Conservation (phyloP, 2,329 filamentous ascomycete genomes). For the Paracoccidioides brasiliensis region DNA sequence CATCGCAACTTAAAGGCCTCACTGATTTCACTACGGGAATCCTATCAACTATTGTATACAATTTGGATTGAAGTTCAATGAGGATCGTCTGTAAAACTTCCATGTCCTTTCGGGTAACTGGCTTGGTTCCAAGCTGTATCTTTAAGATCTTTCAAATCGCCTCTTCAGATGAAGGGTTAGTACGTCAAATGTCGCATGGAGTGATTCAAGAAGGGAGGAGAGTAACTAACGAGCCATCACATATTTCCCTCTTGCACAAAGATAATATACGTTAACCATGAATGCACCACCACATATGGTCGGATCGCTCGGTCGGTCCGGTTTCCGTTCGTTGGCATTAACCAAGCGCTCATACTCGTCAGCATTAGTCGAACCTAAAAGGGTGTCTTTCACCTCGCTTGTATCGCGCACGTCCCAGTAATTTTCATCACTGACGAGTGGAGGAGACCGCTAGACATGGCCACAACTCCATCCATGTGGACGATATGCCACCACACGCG, state of each 20-base stretch:
- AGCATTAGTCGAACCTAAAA: conserved; percentile 27
- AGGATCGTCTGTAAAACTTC: conserved; percentile 31
- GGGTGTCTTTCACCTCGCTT: conserved; percentile 36
- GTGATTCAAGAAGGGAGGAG: not conserved
- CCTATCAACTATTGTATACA: conserved; percentile 31
- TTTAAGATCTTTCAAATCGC: conserved; percentile 32
- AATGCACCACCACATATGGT: conserved; percentile 28
- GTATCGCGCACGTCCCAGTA: conserved; percentile 37
- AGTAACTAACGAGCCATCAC: conserved; percentile 31
- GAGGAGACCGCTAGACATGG: conserved; percentile 37
- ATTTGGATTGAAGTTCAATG: conserved; percentile 27
- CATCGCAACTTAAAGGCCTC: not conserved
- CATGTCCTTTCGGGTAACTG: conserved; percentile 32
- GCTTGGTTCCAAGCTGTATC: conserved; percentile 34
- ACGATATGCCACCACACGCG: conserved; percentile 39
- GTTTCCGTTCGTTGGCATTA: conserved; percentile 19
- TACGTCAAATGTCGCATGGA: not conserved
- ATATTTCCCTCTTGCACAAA: conserved; percentile 33
- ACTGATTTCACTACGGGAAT: conserved; percentile 21
- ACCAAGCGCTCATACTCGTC: conserved; percentile 26
- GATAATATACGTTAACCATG: conserved; percentile 32
- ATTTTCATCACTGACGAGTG: conserved; percentile 34
- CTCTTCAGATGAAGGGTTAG: conserved; percentile 15
- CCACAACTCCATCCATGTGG: conserved; percentile 37
- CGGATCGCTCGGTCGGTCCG: conserved; percentile 31